phyloP scores from a whole-genome alignment of 2,329 filamentous ascomycete species.

The Calonectria crousiana region DNA sequence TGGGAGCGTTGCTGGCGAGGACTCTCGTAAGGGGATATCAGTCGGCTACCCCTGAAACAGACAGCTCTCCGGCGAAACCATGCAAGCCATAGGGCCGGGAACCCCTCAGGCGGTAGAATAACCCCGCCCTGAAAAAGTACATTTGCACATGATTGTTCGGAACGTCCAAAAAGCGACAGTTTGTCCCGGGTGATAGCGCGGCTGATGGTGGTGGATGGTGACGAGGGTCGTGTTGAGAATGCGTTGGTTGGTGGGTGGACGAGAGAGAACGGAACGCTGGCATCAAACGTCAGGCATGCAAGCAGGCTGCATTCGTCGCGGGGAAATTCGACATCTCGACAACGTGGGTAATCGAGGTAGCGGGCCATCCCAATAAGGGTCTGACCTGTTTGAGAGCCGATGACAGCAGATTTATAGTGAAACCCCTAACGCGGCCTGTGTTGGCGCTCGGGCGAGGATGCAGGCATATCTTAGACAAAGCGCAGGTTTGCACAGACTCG shows the following conservation, averaged over 20 bases:
- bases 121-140: slow-evolving; percentile 10
- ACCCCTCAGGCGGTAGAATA: background rate
- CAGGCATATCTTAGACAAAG: slow-evolving; percentile 9
- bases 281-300: background rate
- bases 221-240: background rate
- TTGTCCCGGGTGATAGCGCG: background rate
- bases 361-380: background rate
- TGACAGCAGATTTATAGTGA: background rate
- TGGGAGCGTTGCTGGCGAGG: background rate
- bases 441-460: slow-evolving; percentile 2
- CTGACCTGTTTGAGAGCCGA: background rate
- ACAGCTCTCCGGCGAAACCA: slow-evolving; percentile 19
- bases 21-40: background rate
- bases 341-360: background rate
- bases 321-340: slow-evolving; percentile 1
- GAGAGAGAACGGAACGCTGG: background rate
- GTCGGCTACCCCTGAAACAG: slow-evolving; percentile 18
- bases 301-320: background rate
- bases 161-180: background rate
- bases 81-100: background rate
- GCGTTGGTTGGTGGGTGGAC: slow-evolving; percentile 1
- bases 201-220: background rate
- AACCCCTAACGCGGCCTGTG: background rate
- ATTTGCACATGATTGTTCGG: slow-evolving; percentile 7
- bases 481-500: slow-evolving; percentile 5